Evolutionary conservation across 495 filamentous ascomycete genomes (phyloP), one percentile per base, ranked within the genome.

Genomic region (Aspergillus affinis): DNA sequence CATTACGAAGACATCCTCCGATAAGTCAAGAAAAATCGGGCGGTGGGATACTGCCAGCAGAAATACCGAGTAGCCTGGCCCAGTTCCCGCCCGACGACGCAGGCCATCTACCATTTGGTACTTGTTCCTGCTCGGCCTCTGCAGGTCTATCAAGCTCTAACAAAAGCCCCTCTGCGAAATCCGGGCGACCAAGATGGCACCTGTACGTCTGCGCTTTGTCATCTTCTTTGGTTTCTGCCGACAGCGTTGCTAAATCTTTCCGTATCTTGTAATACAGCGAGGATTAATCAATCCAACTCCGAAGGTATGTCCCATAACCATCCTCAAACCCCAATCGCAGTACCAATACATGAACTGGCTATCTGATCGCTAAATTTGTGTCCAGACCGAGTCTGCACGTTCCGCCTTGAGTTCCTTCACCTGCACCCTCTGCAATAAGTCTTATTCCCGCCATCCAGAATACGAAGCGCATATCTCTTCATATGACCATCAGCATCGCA

Each of bases 401-500:
- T 90, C 92, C 66, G 93, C 93, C 6, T 80, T 89, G n/a, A 90
- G 89, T 64, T 85, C 90, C 27, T 97, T 98, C 78, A 92, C 90
- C 74, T 98, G 82, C 57, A 80, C 78, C 9, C 74, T 86, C 18
- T 86, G 84, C 71, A 78, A 78, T 55, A 86, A 86, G 62, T 85
- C 84, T 15, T 86, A 86, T 63, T 79, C 77, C 4, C 82, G 84
- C 20, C 81, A 84, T 58, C 84, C 85, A 2, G 84, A 86, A 61
- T 85, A 82, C 55, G 84, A 86, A 72, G 84, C 84, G 9, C 84
- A 86, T 64, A 85, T 86, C 63, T 75, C 75, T 10, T 83, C 80
- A 45, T 86, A 86, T 63, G 84, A 86, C 61, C 84, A 86, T 59
- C 82, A 84, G 57, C 84, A 86, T 62, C 83, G 81, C 64, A 85